phyloP scores from a whole-genome alignment of 2,329 filamentous ascomycete species.

The Emmonsiellopsis sp. region DNA sequence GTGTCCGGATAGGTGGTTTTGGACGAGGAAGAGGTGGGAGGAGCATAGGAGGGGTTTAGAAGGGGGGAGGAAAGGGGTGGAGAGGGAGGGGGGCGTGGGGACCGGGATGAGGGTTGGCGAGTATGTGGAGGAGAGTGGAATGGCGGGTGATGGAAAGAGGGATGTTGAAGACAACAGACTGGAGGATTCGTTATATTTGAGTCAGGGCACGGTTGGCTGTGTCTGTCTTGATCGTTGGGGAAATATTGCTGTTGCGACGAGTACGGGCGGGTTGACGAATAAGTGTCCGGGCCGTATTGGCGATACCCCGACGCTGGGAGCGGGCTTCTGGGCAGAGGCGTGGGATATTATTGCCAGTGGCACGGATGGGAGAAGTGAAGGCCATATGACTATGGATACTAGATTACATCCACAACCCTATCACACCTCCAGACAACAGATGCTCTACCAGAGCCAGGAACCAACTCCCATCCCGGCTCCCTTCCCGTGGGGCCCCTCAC shows the following conservation, averaged over 20 bases:
- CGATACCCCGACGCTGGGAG: conserved; percentile 73
- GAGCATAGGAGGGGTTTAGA: conserved; percentile 57
- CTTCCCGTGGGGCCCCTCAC: neutral
- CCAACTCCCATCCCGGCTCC: neutral
- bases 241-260: conserved; percentile 57
- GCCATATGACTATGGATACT: neutral
- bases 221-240: conserved; percentile 72
- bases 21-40: conserved; percentile 67
- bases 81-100: conserved; percentile 9
- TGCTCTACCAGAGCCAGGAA: neutral
- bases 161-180: conserved; percentile 35
- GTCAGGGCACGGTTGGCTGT: conserved; percentile 76
- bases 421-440: neutral
- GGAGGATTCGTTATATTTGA: conserved; percentile 52
- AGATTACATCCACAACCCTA: neutral
- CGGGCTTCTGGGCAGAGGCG: conserved; percentile 84
- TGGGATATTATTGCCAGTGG: conserved; percentile 47
- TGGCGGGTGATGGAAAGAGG: conserved; percentile 26
- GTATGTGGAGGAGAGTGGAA: conserved; percentile 26
- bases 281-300: conserved; percentile 78
- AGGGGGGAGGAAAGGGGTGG: conserved; percentile 19
- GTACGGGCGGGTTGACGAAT: conserved; percentile 73
- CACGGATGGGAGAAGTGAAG: neutral
- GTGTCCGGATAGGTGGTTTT: conserved; percentile 65
- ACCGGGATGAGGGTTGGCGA: conserved; percentile 2